phyloP scores from a whole-genome alignment of 371 early-diverging fungal genomes.

The Rhizopus delemar region DNA sequence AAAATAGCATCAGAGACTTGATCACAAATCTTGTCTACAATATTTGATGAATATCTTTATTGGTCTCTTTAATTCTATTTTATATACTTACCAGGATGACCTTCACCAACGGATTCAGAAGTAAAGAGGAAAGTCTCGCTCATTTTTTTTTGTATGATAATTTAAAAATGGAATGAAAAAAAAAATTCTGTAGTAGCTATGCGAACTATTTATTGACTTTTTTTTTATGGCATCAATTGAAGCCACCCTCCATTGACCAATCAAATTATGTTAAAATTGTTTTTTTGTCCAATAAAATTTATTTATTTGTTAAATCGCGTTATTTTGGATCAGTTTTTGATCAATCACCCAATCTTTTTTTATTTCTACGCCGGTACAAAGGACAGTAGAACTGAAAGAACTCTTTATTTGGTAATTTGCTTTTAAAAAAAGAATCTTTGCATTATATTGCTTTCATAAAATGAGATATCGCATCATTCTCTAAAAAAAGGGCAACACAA shows the following conservation, averaged over 20 bases:
- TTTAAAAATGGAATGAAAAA: slow-evolving; percentile 5
- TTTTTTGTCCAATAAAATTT: slow-evolving; percentile 18
- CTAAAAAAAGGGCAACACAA: too few relatives aligned
- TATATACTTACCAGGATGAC: slow-evolving; percentile 83
- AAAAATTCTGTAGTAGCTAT: background rate
- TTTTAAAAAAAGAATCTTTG: too few relatives aligned
- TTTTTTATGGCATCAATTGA: slow-evolving; percentile 8
- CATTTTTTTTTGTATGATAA: slow-evolving; percentile 18
- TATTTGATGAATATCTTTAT: background rate
- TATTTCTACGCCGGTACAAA: too few relatives aligned
- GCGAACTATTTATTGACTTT: slow-evolving; percentile 1
- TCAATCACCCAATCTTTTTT: too few relatives aligned
- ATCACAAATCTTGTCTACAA: slow-evolving; percentile 98
- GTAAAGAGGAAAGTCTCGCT: slow-evolving; percentile 93
- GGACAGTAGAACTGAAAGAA: too few relatives aligned
- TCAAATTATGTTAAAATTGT: background rate
- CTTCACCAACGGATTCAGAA: slow-evolving; percentile 99
- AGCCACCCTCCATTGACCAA: slow-evolving; percentile 15
- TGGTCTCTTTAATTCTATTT: slow-evolving; percentile 8
- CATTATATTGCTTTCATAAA: too few relatives aligned
- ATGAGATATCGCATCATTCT: too few relatives aligned
- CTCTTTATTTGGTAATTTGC: too few relatives aligned
- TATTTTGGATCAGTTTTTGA: slow-evolving; percentile 18
- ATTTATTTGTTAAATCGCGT: slow-evolving; percentile 18
- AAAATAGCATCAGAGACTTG: slow-evolving; percentile 98